Conservation (phyloP, 2,329 filamentous ascomycete genomes). For the Didymella pinodella region DNA sequence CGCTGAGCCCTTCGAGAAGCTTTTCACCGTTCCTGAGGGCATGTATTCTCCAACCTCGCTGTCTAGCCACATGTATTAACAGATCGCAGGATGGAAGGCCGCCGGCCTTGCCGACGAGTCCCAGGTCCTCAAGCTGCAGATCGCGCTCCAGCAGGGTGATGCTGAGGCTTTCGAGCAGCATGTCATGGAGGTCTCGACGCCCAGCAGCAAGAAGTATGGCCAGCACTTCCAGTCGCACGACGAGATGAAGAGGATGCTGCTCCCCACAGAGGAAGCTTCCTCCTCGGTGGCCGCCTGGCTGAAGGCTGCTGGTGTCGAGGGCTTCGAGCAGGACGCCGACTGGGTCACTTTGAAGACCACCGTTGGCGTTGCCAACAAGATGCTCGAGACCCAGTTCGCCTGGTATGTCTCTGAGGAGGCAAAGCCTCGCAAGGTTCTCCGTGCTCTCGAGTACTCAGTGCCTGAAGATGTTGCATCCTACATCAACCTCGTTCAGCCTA, state of each 20-base stretch:
- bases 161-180: slow-evolving; percentile 50
- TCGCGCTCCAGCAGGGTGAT: slow-evolving; percentile 42
- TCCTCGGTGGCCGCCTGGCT: slow-evolving; percentile 56
- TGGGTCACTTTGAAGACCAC: slow-evolving; percentile 51
- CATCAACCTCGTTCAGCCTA: slow-evolving; percentile 61
- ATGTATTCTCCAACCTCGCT: background rate
- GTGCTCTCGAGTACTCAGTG: slow-evolving; percentile 54
- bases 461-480: slow-evolving; percentile 50
- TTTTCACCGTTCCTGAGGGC: slow-evolving; percentile 35
- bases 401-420: slow-evolving; percentile 51
- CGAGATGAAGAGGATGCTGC: slow-evolving; percentile 56
- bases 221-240: slow-evolving; percentile 56
- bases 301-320: slow-evolving; percentile 49
- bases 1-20: slow-evolving; percentile 40
- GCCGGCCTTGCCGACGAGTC: slow-evolving; percentile 28
- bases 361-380: slow-evolving; percentile 48
- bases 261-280: slow-evolving; percentile 50
- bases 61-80: background rate
- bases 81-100: slow-evolving; percentile 34
- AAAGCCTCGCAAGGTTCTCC: slow-evolving; percentile 53
- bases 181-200: slow-evolving; percentile 56
- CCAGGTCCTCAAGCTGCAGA: slow-evolving; percentile 40
- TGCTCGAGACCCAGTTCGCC: slow-evolving; percentile 60
- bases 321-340: slow-evolving; percentile 51
- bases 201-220: slow-evolving; percentile 58